Evolutionary conservation across 2,329 filamentous ascomycete species (phyloP), one percentile per base, ranked within the genome.

Genomic region (Sordariomycetes sp.): DNA sequence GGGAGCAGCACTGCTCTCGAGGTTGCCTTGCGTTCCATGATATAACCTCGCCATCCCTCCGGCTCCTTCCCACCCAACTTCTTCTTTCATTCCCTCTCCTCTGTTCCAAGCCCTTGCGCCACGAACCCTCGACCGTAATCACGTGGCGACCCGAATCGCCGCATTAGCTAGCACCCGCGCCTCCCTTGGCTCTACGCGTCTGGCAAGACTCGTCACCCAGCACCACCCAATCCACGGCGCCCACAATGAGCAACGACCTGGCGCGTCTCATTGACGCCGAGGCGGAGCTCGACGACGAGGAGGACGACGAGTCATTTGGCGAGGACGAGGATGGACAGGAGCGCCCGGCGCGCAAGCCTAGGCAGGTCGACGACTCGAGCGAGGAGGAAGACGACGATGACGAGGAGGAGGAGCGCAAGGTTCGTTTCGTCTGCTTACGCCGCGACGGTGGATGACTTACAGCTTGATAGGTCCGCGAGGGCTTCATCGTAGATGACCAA

Each of bases 401-500:
- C 59, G 90, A 96, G 63, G 87, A 90, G 67, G 90, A 94, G 68
- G 90, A 89, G 61, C 81, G 84, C 63, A 86, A 84, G 69, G 88
- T 94, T 73, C 32, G 35, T 59, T 52, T 8, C 20, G 4, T 42
- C 12, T 12, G 25, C 42, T 20, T 8, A n/a, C 13, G 13, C n/a
- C 15, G 42, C 5, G 5, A 20, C 22, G 17, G 17, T n/a, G 42
- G 4, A 8, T 2, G 4, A 10, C 22, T n/a, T 48, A 20, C n/a
- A 4, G 6, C 24, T 12, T 12, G 13, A 3, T 65, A 96, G 90
- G 81, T 95, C 62, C 88, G 88, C 56, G 90, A 95, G 75, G 92
- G 91, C 28, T 99, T 97, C 73, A 96, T 99, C 62, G 90, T 95
- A 61, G 90, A 95, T 65, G 91, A 96, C 66, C 36, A 90, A 92